Base-by-base conservation (phyloP, 129 eudicot genomes). In the Flaveria bidentis region DNA sequence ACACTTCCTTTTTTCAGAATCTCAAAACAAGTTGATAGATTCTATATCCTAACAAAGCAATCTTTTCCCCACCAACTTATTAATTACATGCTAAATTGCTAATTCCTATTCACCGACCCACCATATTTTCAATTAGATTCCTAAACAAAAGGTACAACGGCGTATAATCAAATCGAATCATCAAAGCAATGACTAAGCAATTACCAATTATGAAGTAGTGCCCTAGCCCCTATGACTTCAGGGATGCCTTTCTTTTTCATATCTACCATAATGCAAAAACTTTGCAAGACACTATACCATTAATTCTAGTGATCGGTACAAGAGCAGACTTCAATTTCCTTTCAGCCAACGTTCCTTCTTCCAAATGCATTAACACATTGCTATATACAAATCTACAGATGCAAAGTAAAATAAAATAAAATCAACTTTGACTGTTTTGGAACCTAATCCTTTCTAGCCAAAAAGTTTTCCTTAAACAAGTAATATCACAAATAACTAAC, bases 1-100 rank as follows among this genome's bases (percentile, higher is more conserved):
- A 76, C 33, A 50, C 80, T 51, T 51, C 23, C 47, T 51, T 17
- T 50, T 52, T 68, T 68, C 58, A 2, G 13, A 67, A 55, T 67
- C 4, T 22, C 55, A 45, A 60, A 23, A 18, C 26, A 58, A 74
- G 16, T 7, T 42, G 17, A 58, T 42, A 2, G 52, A 9, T 14
- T 6, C 39, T 30, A 41, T 47, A 62, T 42, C 74, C 74, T 64
- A 76, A 46, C 51, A 33, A 33, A 63, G 1, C 51, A 49, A 50
- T 76, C 52, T n/a, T 64, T 42, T 49, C 57, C 47, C 18, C 10
- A 33, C 73, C 73, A 66, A 76, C 64, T 39, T 65, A 51, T 52
- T 46, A 47, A 25, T 73, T 56, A 63, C 12, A 30, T 28, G 22
- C 5, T 47, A 45, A 28, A 63, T 62, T 46, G 30, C 18, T 62